phyloP scores from a whole-genome alignment of 176 grass and related monocot species.

The Pontederia paniculata region DNA sequence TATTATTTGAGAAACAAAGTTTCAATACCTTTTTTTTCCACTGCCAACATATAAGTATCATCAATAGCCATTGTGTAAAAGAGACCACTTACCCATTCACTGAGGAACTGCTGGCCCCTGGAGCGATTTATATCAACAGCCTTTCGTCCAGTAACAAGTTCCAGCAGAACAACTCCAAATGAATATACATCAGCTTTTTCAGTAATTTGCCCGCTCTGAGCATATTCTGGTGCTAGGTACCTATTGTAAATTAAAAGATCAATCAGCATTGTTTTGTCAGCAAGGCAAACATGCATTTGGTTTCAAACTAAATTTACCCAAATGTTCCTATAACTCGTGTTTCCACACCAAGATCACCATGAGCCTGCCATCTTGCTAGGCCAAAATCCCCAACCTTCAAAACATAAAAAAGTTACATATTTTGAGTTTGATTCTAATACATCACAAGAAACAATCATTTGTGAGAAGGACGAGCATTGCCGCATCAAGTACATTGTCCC shows the following conservation, averaged over 20 bases:
- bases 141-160: slow-evolving; percentile 81
- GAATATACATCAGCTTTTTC: slow-evolving; percentile 92
- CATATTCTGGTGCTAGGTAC: slow-evolving; percentile 77
- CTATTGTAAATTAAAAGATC: slow-evolving; percentile 18
- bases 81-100: slow-evolving; percentile 69
- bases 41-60: too few species aligned
- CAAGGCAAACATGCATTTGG: slow-evolving; percentile 4
- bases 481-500: too few species aligned
- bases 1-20: too few species aligned
- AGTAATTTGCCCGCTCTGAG: slow-evolving; percentile 90
- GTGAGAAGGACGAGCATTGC: too few species aligned
- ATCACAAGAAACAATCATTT: too few species aligned
- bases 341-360: slow-evolving; percentile 82
- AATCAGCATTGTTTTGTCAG: background rate
- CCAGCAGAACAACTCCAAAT: slow-evolving; percentile 83
- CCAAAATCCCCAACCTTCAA: slow-evolving; percentile 73
- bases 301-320: slow-evolving; percentile 33
- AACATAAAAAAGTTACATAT: background rate
- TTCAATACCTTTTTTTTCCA: too few species aligned
- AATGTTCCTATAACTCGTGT: slow-evolving; percentile 95
- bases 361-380: slow-evolving; percentile 80
- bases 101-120: slow-evolving; percentile 85
- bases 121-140: slow-evolving; percentile 85
- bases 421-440: too few species aligned
- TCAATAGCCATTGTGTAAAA: background rate